A percentile compares a stretch with the other conserved stretches of the same genome.
These are phyloP conservation scores for Allium sativum DNA, from an alignment of 106 monocot genomes.

Conservation along the genomic window DNA sequence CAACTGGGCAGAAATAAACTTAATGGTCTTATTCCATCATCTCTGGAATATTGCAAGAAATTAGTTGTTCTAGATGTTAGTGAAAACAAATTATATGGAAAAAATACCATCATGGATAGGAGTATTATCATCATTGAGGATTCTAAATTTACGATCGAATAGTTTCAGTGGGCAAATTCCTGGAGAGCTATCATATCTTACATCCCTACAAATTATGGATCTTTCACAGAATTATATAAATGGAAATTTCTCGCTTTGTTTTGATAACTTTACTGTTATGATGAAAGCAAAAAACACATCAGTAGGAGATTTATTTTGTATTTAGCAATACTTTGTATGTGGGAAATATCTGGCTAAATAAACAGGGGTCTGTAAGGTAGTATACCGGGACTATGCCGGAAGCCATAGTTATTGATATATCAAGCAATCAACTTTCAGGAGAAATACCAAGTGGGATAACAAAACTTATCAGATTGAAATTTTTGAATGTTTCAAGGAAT, in stretches of 20 bases:
- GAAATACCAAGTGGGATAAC: neutral
- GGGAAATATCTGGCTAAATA: neutral
- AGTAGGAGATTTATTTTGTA: neutral
- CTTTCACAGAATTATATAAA: conserved; percentile 1
- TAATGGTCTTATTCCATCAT: neutral
- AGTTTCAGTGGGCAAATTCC: conserved; percentile 2
- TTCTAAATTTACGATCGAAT: conserved; percentile 5
- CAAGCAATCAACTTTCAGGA: neutral
- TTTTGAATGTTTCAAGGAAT: neutral
- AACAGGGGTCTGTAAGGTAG: neutral
- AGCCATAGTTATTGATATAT: neutral
- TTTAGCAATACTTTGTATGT: neutral
- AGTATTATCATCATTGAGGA: neutral
- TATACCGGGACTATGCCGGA: neutral
- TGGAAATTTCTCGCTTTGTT: neutral
- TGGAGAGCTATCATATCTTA: neutral
- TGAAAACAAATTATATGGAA: conserved; percentile 1
- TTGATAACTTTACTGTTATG: conserved; percentile 4
- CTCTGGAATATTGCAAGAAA: conserved; percentile 2
- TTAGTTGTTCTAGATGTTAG: conserved; percentile 6
- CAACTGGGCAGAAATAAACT: conserved; percentile 5
- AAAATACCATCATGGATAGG: conserved; percentile 5
- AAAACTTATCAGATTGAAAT: neutral
- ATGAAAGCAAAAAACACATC: neutral
- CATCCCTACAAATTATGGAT: conserved; percentile 10